A percentile compares a stretch with the other conserved stretches of the same genome.
Conservation (phyloP, 148 eudicot species). For the Rhododendron vialii region DNA sequence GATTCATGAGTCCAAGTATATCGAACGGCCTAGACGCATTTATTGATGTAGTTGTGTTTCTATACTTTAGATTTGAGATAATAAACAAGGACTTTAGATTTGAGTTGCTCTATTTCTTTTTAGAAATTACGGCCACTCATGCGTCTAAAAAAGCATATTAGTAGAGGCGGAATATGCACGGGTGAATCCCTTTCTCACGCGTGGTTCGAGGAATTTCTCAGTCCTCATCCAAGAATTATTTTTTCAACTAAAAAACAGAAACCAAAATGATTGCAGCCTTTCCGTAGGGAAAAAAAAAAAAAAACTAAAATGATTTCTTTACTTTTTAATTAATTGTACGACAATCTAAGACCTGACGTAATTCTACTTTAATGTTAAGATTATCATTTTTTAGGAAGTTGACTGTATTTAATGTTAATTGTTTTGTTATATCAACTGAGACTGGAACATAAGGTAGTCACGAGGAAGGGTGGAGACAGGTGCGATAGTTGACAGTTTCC, state of each 20-base stretch:
- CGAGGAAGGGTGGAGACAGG: background rate
- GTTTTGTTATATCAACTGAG: background rate
- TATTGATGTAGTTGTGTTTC: background rate
- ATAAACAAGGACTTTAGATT: background rate
- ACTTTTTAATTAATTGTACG: background rate
- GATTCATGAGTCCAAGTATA: background rate
- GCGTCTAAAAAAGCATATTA: background rate
- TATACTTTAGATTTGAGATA: background rate
- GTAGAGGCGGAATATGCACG: background rate
- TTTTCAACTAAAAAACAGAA: background rate
- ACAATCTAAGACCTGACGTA: background rate
- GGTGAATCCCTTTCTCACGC: background rate
- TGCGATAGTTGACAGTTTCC: background rate
- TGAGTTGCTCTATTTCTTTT: background rate
- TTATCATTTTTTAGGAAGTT: background rate
- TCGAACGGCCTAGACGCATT: background rate
- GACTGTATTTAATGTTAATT: background rate
- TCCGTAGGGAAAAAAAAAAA: no score
- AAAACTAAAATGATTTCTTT: background rate
- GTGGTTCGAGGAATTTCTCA: background rate
- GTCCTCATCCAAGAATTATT: background rate
- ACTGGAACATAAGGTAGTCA: background rate
- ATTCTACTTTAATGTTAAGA: background rate
- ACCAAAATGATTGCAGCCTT: no score
- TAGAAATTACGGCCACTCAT: background rate